Evolutionary conservation across 148 eudicot species (phyloP).

Genomic region (Diospyros kaki): DNA sequence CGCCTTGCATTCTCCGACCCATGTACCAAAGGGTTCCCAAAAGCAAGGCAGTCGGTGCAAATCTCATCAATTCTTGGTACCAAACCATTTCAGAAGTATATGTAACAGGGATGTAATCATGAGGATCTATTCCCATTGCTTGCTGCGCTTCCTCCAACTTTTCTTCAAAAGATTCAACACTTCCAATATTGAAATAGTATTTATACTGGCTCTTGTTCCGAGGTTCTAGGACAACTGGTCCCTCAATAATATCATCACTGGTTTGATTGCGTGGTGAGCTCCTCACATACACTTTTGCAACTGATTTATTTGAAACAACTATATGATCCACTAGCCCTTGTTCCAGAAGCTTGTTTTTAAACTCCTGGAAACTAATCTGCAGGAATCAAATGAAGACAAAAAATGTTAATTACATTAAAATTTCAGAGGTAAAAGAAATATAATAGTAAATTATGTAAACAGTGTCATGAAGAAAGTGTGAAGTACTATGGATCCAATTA

Average conservation of each 20-base stretch:
- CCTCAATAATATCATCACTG: conserved; percentile 22
- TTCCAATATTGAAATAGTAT: conserved; percentile 74
- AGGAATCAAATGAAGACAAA: no score
- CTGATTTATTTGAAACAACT: conserved; percentile 67
- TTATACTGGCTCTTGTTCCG: conserved; percentile 51
- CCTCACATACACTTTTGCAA: conserved; percentile 81
- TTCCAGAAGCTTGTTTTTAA: conserved; percentile 85
- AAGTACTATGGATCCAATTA: neutral
- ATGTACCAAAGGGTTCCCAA: conserved; percentile 62
- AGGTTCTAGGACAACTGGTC: conserved; percentile 34
- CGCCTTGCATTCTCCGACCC: conserved; percentile 84
- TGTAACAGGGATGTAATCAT: conserved; percentile 73
- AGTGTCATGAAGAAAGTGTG: neutral
- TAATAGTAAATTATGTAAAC: neutral
- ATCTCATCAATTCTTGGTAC: conserved; percentile 66
- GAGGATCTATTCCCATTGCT: conserved; percentile 65
- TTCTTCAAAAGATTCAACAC: conserved; percentile 82
- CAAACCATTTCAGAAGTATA: conserved; percentile 67
- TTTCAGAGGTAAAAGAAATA: neutral
- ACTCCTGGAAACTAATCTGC: conserved; percentile 98
- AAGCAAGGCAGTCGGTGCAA: conserved; percentile 68
- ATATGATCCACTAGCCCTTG: conserved; percentile 88
- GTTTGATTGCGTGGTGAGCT: conserved; percentile 48
- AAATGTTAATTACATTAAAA: neutral
- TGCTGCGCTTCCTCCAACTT: conserved; percentile 88